phyloP scores from a whole-genome alignment of 1,284 basidiomycete genomes.

The Rhodotorula glutinis region DNA sequence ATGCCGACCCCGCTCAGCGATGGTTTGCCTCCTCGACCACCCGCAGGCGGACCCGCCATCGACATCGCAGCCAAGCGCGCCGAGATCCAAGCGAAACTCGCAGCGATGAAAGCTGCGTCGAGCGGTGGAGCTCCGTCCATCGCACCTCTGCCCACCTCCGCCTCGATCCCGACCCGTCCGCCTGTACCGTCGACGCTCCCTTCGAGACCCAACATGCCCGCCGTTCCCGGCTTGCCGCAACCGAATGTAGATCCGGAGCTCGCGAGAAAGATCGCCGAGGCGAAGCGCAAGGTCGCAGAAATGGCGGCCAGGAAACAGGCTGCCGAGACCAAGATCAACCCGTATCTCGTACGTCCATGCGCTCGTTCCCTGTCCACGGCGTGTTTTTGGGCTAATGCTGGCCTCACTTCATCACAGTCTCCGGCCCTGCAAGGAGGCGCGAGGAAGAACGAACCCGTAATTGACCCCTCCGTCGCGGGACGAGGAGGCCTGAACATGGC shows the following conservation, averaged over 20 bases:
- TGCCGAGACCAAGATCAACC: constrained; percentile 53
- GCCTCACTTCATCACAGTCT: constrained; percentile 2
- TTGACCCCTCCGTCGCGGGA: constrained; percentile 57
- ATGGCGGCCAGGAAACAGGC: constrained; percentile 39
- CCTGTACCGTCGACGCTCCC: neutral
- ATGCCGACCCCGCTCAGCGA: constrained; percentile 28
- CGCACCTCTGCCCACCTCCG: neutral
- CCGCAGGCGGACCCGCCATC: constrained; percentile 22
- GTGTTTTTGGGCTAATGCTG: too few relatives aligned
- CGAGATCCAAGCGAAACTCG: constrained; percentile 40
- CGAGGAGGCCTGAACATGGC: constrained; percentile 83
- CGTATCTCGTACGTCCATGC: constrained; percentile 64
- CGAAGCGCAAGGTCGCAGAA: constrained; percentile 41
- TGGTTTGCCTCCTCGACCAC: constrained; percentile 3
- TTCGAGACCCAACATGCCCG: constrained; percentile 6
- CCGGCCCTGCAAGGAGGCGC: constrained; percentile 18
- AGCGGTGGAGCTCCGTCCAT: constrained; percentile 1
- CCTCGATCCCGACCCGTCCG: constrained; percentile 4
- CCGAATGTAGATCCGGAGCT: constrained; percentile 30
- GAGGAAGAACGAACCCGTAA: constrained; percentile 30
- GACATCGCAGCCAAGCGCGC: constrained; percentile 41
- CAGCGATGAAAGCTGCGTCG: constrained; percentile 31
- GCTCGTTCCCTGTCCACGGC: neutral
- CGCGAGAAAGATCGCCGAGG: constrained; percentile 43
- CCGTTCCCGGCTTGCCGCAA: constrained; percentile 15